Base-by-base conservation (phyloP, 805 yeast species). In the Monosporozyma yasuniensis region DNA sequence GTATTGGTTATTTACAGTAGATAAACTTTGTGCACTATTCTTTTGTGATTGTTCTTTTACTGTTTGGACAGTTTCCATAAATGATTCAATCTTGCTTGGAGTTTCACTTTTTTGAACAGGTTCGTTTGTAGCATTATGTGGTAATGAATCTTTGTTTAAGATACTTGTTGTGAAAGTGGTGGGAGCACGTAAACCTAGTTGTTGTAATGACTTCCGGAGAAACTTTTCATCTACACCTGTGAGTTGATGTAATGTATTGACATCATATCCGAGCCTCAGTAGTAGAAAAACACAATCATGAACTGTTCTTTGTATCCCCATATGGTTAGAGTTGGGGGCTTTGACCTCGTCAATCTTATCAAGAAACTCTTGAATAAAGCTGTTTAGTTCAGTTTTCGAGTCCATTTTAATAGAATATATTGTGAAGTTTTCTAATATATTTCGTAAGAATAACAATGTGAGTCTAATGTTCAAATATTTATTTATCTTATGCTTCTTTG, bases 241-340 rank as follows among this genome's bases (percentile, higher is more conserved):
- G 14, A 32, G 30, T 25, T 38, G 27, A 3, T 14, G 12, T 11
- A 47, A 19, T 2, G 25, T 28, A 22, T 34, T 23, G 10, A 22
- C n/a, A 9, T 23, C 25, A 32, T 47, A 47, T 2, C 49, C 49
- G 3, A 39, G 22, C 35, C 49, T 32, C 44, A 42, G 37, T 18
- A 47, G 21, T 18, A 47, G 9, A 27, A 32, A 47, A 4, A 47
- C 22, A 25, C 41, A 30, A 22, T 47, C 49, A 21, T 47, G 49
- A 9, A 47, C 49, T 2, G 25, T 12, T 9, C 19, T n/a, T 30
- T 27, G 42, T 8, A 34, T 28, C 2, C 21, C 38, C 14, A 4
- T 19, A 7, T 32, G 23, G 6, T 22, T 11, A 22, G 23, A 3
- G 11, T 21, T 22, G 8, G 42, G 27, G 11, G 10, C n/a, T 16